Evolutionary conservation across 306 rosid species (phyloP).

Genomic region (Mimosa bimucronata): DNA sequence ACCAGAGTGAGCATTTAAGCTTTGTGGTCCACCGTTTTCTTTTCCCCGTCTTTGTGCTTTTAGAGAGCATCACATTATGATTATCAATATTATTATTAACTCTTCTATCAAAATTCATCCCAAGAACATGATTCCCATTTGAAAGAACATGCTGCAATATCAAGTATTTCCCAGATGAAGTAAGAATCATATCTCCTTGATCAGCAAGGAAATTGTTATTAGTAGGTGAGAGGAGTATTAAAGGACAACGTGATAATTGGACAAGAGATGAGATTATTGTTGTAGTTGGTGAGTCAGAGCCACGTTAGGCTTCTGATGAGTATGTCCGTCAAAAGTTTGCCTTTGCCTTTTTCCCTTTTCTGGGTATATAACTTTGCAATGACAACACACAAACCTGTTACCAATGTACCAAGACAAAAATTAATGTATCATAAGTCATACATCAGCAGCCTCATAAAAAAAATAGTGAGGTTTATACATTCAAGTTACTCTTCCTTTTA

Average conservation of each 20-base stretch:
- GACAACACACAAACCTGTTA: not conserved
- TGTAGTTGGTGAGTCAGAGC: slow-evolving; percentile 37
- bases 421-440: too few species aligned
- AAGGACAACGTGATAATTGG: not conserved
- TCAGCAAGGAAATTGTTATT: not conserved
- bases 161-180: not conserved
- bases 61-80: not conserved
- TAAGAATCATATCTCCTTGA: not conserved
- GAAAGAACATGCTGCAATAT: not conserved
- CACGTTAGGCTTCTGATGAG: slow-evolving; percentile 10
- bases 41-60: not conserved
- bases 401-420: not conserved
- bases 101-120: not conserved
- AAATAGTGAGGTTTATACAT: too few species aligned
- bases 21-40: slow-evolving; percentile 37
- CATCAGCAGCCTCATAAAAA: too few species aligned
- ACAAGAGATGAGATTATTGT: not conserved
- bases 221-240: not conserved
- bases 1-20: not conserved
- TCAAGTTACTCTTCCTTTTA: too few species aligned
- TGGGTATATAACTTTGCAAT: not conserved
- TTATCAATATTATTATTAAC: not conserved
- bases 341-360: slow-evolving; percentile 17
- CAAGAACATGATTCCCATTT: not conserved
- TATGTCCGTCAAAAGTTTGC: slow-evolving; percentile 19